Evolutionary conservation across 176 grass and related monocot genomes (phyloP), one percentile per base, ranked within the genome.

Genomic region (Hordeum marinum): DNA sequence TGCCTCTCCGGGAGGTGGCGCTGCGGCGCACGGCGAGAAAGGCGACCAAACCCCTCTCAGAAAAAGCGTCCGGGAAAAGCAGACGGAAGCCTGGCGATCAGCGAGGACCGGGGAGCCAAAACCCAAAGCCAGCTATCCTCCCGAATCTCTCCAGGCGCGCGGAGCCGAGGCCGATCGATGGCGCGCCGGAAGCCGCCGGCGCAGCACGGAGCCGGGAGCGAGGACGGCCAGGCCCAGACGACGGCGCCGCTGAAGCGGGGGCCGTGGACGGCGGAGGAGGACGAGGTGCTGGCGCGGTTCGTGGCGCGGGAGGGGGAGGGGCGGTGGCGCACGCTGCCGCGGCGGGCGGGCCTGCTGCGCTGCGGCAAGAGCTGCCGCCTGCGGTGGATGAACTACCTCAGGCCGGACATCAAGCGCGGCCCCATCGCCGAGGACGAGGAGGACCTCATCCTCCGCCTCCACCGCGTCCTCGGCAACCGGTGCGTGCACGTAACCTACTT

Each of bases 321-420:
- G 3, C 63, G 79, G 84, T 97, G 95, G 94, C 92, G 95, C 68
- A 86, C 84, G 36, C 88, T 97, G 84, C 95, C 95, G 20, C 91
- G 80, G 40, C 88, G 92, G 25, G 95, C 94, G 8, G 92, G 94
- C 21, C 85, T 98, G 31, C 80, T 94, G 60, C 87, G 96, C 39
- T 98, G 92, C 85, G 96, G 96, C 42, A 98, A 98, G 93, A 98
- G 96, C 85, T 98, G 93, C 84, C 68, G 96, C 72, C 88, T 98
- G 26, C 83, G 88, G 15, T 97, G 94, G 94, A 93, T 97, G 95
- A 97, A 97, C 83, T 97, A 97, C 87, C 92, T 97, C 68, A 26
- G 92, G 41, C 92, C 94, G 11, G 83, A 89, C 37, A 92, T 94
- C 80, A 93, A 92, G 60, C 94, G 84, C 72, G 86, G 92, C 11